Evolutionary conservation across 177 flowering plant genomes (phyloP).

Genomic region (Vitis hybrid): DNA sequence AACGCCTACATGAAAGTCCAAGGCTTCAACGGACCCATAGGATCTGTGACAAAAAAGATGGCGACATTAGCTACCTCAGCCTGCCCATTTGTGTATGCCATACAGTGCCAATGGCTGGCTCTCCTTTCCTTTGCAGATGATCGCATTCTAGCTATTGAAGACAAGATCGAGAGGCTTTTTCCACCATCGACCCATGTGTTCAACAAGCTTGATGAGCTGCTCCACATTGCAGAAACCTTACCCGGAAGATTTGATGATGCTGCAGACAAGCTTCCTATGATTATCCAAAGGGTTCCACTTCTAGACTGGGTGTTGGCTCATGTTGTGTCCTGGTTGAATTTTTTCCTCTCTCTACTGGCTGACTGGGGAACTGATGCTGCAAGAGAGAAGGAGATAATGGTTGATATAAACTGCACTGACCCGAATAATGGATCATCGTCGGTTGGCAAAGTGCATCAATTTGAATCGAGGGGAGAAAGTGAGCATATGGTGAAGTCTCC

Average conservation of each 20-base stretch:
- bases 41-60: slow-evolving; percentile 28
- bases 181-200: slow-evolving; percentile 51
- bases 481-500: slow-evolving; percentile 5
- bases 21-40: slow-evolving; percentile 34
- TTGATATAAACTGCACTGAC: slow-evolving; percentile 31
- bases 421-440: not conserved
- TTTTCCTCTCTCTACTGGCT: slow-evolving; percentile 17
- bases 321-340: slow-evolving; percentile 28
- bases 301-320: slow-evolving; percentile 25
- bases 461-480: not conserved
- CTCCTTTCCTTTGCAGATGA: slow-evolving; percentile 47
- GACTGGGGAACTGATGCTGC: slow-evolving; percentile 19
- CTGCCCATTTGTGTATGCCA: slow-evolving; percentile 26
- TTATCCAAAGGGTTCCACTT: slow-evolving; percentile 20
- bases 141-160: slow-evolving; percentile 40
- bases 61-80: slow-evolving; percentile 9
- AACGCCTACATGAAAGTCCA: slow-evolving; percentile 30
- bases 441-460: not conserved
- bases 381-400: slow-evolving; percentile 54
- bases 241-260: slow-evolving; percentile 43
- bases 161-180: slow-evolving; percentile 33
- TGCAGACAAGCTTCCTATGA: slow-evolving; percentile 15
- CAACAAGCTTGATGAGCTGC: slow-evolving; percentile 41
- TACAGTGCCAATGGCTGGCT: slow-evolving; percentile 37
- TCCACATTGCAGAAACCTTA: slow-evolving; percentile 26